These are phyloP conservation scores for Cladosporium sp. DNA, from an alignment of 2,329 filamentous ascomycete species.

Conservation along the genomic window DNA sequence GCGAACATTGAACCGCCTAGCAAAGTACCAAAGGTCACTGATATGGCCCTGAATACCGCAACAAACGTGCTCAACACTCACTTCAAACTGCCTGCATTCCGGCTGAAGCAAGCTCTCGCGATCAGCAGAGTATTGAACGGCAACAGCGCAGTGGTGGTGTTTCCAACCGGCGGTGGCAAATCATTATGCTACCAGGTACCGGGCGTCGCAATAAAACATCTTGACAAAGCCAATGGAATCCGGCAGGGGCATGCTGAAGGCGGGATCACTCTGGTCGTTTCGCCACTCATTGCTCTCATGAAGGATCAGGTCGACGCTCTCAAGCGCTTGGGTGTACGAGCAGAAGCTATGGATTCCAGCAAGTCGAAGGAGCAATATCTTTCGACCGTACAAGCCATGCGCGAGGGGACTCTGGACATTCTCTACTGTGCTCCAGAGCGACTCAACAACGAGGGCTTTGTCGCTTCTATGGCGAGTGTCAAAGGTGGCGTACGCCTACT, in stretches of 20 bases:
- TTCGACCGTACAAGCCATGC: slow-evolving; percentile 41
- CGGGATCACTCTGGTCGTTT: slow-evolving; percentile 54
- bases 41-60: slow-evolving; percentile 17
- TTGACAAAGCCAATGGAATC: slow-evolving; percentile 30
- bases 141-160: slow-evolving; percentile 40
- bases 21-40: background rate
- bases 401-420: slow-evolving; percentile 47
- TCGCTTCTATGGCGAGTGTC: slow-evolving; percentile 51
- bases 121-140: slow-evolving; percentile 42
- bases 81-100: slow-evolving; percentile 41
- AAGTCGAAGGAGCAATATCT: slow-evolving; percentile 42
- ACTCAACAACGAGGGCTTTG: slow-evolving; percentile 57
- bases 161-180: slow-evolving; percentile 40
- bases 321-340: slow-evolving; percentile 45
- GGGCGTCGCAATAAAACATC: slow-evolving; percentile 39
- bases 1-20: background rate
- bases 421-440: slow-evolving; percentile 57
- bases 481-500: slow-evolving; percentile 53
- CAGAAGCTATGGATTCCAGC: slow-evolving; percentile 53
- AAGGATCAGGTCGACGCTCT: slow-evolving; percentile 58
- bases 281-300: slow-evolving; percentile 54
- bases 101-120: slow-evolving; percentile 43
- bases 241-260: slow-evolving; percentile 30
- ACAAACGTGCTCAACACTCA: slow-evolving; percentile 35
- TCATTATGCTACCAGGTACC: slow-evolving; percentile 42